Evolutionary conservation across 345 rosid species (phyloP).

Genomic region (Eucalyptus cloeziana): DNA sequence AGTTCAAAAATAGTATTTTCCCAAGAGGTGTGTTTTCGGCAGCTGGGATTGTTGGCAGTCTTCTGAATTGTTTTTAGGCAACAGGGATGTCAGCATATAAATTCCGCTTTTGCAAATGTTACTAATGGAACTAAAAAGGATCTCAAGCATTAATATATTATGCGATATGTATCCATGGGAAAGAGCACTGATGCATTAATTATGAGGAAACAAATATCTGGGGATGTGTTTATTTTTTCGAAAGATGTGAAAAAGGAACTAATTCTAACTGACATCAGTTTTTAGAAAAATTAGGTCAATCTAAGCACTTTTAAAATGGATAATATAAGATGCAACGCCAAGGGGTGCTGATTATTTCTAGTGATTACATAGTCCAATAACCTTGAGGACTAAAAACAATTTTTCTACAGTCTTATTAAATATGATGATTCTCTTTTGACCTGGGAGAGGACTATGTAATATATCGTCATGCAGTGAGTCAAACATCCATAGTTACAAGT

Average conservation of each 20-base stretch:
- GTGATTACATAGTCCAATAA: not conserved
- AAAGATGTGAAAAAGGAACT: not conserved
- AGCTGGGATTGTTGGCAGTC: not conserved
- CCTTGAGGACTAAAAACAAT: not conserved
- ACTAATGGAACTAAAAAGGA: not conserved
- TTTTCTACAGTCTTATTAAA: not conserved
- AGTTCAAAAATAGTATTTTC: not conserved
- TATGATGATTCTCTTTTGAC: not conserved
- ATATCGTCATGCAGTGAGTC: not conserved
- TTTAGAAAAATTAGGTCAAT: not conserved
- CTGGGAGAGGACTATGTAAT: not conserved
- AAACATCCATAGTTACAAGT: not conserved
- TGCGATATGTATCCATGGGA: not conserved
- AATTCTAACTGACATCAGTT: not conserved
- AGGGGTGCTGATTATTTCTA: not conserved
- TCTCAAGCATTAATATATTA: not conserved
- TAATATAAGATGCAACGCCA: not conserved
- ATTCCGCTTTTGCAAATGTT: not conserved
- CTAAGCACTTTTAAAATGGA: not conserved
- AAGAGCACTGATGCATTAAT: not conserved
- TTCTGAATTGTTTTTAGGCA: not conserved
- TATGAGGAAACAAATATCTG: not conserved
- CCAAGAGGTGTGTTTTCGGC: not conserved
- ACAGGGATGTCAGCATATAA: not conserved
- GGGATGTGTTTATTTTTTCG: not conserved